A percentile compares a stretch with the other conserved stretches of the same genome.
Conservation (phyloP, 495 filamentous ascomycete species). For the Penicillium mononematosum region DNA sequence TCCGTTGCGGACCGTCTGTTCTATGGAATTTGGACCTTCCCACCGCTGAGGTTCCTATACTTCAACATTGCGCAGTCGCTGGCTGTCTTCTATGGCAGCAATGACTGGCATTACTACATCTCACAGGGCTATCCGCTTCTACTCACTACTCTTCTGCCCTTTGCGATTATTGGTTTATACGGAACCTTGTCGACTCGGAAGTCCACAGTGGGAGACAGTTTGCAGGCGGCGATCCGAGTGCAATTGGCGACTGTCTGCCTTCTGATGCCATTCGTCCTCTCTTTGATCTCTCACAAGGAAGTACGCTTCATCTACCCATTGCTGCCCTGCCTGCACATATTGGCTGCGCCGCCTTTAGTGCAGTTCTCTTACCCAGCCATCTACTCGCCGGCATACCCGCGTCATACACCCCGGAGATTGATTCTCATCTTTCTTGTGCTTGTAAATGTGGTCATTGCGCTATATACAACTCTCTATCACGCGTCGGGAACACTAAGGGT, state of each 20-base stretch:
- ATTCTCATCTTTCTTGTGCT: conserved; percentile 58
- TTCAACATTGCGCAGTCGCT: conserved; percentile 89
- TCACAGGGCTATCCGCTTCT: conserved; percentile 87
- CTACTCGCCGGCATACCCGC: conserved; percentile 24
- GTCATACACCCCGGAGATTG: conserved; percentile 47
- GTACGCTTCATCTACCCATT: conserved; percentile 96
- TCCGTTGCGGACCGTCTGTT: conserved; percentile 72
- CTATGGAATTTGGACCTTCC: conserved; percentile 87
- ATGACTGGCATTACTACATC: conserved; percentile 89
- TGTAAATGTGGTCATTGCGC: conserved; percentile 67
- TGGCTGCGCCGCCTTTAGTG: conserved; percentile 66
- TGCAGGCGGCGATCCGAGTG: conserved; percentile 40
- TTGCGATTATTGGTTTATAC: conserved; percentile 65
- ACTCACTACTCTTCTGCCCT: conserved; percentile 79
- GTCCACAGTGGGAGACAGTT: conserved; percentile 26
- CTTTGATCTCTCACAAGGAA: conserved; percentile 91
- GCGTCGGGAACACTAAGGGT: conserved; percentile 74
- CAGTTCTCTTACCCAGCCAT: conserved; percentile 60
- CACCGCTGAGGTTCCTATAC: conserved; percentile 82
- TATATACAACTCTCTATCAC: conserved; percentile 73
- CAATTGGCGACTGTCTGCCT: conserved; percentile 63
- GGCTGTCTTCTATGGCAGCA: conserved; percentile 88
- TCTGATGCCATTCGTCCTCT: conserved; percentile 62
- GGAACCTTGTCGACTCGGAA: conserved; percentile 39
- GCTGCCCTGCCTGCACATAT: conserved; percentile 77